These are phyloP conservation scores for Tolypocladium cylindrosporum DNA, from an alignment of 2,329 filamentous ascomycete species.

Conservation along the genomic window DNA sequence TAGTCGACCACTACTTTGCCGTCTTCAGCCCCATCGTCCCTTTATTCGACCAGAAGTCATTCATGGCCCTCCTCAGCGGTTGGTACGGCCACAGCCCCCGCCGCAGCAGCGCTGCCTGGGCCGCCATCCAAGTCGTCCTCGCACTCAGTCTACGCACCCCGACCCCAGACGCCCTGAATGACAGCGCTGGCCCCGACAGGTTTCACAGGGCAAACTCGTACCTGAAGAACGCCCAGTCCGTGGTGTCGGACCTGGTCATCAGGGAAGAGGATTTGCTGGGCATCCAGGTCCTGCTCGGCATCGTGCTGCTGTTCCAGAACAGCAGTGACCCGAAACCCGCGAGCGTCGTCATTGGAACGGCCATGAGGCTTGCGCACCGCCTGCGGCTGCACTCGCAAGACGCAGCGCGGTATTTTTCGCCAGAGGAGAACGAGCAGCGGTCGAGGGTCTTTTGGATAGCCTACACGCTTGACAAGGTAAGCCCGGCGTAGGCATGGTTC, in stretches of 20 bases:
- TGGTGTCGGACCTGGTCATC: slow-evolving; percentile 26
- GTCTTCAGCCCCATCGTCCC: slow-evolving; percentile 25
- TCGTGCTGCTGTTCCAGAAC: slow-evolving; percentile 27
- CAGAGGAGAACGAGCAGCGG: slow-evolving; percentile 22
- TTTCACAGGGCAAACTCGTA: slow-evolving; percentile 16
- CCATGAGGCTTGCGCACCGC: slow-evolving; percentile 26
- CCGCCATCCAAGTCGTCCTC: slow-evolving; percentile 27
- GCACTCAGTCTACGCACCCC: slow-evolving; percentile 23
- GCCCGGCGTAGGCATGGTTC: neutral
- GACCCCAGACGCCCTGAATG: neutral
- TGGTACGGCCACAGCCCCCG: slow-evolving; percentile 20
- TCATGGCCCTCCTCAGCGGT: slow-evolving; percentile 22
- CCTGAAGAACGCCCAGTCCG: slow-evolving; percentile 26
- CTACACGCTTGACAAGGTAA: slow-evolving; percentile 29
- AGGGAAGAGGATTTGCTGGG: slow-evolving; percentile 26
- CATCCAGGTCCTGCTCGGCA: slow-evolving; percentile 26
- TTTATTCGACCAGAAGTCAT: slow-evolving; percentile 24
- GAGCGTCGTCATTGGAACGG: slow-evolving; percentile 26
- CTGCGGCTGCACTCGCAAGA: slow-evolving; percentile 23
- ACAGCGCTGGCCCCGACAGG: slow-evolving; percentile 6
- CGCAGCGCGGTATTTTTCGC: slow-evolving; percentile 11
- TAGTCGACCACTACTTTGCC: slow-evolving; percentile 26
- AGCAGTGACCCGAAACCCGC: slow-evolving; percentile 25
- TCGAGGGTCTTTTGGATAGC: slow-evolving; percentile 30
- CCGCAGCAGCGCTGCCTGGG: slow-evolving; percentile 20